These are phyloP conservation scores for Echinosophora koreensis DNA, from an alignment of 306 rosid genomes.

Conservation along the genomic window DNA sequence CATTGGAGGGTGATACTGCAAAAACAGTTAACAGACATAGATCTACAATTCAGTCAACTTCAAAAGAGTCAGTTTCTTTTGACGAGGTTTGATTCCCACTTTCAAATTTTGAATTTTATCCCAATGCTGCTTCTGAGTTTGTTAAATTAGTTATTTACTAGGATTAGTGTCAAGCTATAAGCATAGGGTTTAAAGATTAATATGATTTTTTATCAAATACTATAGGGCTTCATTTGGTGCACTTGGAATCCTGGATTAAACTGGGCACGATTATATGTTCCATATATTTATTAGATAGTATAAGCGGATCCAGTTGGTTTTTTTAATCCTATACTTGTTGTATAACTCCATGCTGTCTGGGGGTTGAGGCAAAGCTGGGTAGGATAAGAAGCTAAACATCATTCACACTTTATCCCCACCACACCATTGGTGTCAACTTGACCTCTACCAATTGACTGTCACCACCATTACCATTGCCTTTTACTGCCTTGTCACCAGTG, in stretches of 20 bases:
- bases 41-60: constrained; percentile 51
- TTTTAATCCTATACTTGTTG: not conserved
- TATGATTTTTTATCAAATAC: constrained; percentile 3
- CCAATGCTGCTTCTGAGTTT: constrained; percentile 36
- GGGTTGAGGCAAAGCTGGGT: not conserved
- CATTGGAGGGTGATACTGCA: constrained; percentile 51
- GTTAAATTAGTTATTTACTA: constrained; percentile 6
- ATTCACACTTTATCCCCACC: not conserved
- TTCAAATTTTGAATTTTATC: constrained; percentile 30
- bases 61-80: constrained; percentile 76
- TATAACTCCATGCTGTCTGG: not conserved
- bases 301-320: not conserved
- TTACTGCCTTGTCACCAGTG: no score
- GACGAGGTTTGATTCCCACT: constrained; percentile 70
- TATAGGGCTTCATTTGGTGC: constrained; percentile 10
- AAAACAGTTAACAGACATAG: constrained; percentile 54
- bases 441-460: not conserved
- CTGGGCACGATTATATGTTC: not conserved
- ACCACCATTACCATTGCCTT: no score
- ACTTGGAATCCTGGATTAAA: not conserved
- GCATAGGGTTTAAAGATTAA: constrained; percentile 9
- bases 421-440: not conserved
- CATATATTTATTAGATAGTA: not conserved
- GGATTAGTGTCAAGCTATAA: constrained; percentile 31
- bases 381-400: constrained; percentile 7